Percentiles rank a stretch among this genome's conserved stretches.
These are phyloP conservation scores for Ogataea dorogensis DNA, from an alignment of 805 yeast genomes.

Conservation along the genomic window DNA sequence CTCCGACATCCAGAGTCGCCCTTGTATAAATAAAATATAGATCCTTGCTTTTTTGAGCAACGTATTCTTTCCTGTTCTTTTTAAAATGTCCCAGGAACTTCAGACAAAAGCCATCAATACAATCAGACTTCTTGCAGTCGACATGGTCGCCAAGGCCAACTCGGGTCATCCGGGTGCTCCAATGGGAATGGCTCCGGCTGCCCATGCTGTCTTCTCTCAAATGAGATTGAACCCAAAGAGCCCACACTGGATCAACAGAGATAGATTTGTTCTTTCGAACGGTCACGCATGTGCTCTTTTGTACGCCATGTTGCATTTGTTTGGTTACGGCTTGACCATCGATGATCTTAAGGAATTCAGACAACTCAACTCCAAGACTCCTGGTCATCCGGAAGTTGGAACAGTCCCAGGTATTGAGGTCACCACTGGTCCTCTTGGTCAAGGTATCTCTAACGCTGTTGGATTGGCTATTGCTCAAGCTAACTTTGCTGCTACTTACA, in stretches of 20 bases:
- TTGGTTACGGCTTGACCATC: conserved; percentile 75
- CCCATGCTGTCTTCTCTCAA: conserved; percentile 80
- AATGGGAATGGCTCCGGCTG: conserved; percentile 94
- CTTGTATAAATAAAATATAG: conserved; percentile 3
- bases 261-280: conserved; percentile 90
- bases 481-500: conserved; percentile 88
- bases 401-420: conserved; percentile 94
- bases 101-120: conserved; percentile 81
- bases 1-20: conserved; percentile 9
- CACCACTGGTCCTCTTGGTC: conserved; percentile 98
- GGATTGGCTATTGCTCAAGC: conserved; percentile 95
- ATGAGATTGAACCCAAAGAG: conserved; percentile 87
- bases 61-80: conserved; percentile 10
- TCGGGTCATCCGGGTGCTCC: conserved; percentile 99
- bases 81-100: conserved; percentile 44
- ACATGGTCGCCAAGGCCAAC: conserved; percentile 82
- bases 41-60: conserved; percentile 8
- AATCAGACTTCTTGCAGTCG: conserved; percentile 86
- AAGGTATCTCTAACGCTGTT: conserved; percentile 94
- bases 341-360: conserved; percentile 91
- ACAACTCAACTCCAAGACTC: conserved; percentile 86
- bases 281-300: conserved; percentile 95
- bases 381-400: conserved; percentile 95
- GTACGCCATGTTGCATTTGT: conserved; percentile 80
- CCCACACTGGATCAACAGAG: conserved; percentile 93